Percentiles rank a stretch among this genome's conserved stretches.
These are phyloP conservation scores for Suillus subluteus DNA, from an alignment of 768 basidiomycete species.

Conservation along the genomic window DNA sequence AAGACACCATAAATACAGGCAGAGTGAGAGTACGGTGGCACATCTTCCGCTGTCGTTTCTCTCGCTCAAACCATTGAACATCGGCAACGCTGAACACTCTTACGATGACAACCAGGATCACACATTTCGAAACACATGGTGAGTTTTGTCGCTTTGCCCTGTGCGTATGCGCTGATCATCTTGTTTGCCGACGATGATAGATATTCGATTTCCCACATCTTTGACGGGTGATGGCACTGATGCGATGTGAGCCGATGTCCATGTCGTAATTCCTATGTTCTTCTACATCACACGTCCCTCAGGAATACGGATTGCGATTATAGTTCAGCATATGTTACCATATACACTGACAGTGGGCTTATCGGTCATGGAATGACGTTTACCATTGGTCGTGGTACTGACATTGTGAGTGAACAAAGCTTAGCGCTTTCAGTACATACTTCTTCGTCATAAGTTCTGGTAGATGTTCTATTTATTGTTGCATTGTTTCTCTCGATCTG, in stretches of 20 bases:
- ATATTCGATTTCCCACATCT: slow-evolving; percentile 92
- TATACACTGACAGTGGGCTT: slow-evolving; percentile 72
- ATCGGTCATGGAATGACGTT: slow-evolving; percentile 95
- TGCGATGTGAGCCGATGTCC: slow-evolving; percentile 67
- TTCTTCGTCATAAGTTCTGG: background rate
- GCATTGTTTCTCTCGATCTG: background rate
- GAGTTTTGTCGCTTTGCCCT: slow-evolving; percentile 17
- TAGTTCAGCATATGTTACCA: slow-evolving; percentile 87
- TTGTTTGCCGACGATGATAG: slow-evolving; percentile 41
- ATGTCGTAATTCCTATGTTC: background rate
- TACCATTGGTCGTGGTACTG: slow-evolving; percentile 93
- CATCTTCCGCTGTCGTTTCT: background rate
- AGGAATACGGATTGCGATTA: slow-evolving; percentile 98
- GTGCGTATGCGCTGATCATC: background rate
- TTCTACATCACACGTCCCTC: slow-evolving; percentile 7
- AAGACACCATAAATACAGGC: background rate
- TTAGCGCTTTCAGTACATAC: background rate
- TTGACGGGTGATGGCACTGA: slow-evolving; percentile 91
- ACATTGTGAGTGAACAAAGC: slow-evolving; percentile 60
- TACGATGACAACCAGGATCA: slow-evolving; percentile 47
- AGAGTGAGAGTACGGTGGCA: background rate
- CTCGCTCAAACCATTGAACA: background rate
- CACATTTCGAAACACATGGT: slow-evolving; percentile 63
- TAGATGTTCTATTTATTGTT: background rate
- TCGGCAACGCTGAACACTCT: background rate